Conservation (phyloP, 2,329 filamentous ascomycete species). For the Colletotrichum endophyticum region DNA sequence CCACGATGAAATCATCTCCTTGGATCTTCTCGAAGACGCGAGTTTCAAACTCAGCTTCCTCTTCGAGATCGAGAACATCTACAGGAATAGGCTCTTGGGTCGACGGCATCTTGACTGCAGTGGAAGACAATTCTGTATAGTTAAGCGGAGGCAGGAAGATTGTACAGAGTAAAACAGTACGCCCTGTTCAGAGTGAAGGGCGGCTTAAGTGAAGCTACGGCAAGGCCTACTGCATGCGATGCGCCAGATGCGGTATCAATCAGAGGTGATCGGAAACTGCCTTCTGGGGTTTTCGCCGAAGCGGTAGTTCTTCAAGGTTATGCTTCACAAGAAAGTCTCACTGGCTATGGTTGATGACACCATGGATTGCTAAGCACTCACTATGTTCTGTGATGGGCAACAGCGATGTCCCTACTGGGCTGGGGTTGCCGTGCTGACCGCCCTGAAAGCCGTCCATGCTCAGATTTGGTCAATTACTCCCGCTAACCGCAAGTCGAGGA, state of each 20-base stretch:
- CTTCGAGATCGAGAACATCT: not conserved
- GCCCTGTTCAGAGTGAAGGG: not conserved
- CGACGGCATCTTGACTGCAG: not conserved
- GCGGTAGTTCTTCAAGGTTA: too few relatives aligned
- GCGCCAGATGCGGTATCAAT: not conserved
- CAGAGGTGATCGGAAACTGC: not conserved
- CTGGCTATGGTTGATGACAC: too few relatives aligned
- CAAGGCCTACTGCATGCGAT: not conserved
- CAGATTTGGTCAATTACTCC: not conserved
- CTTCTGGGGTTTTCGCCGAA: not conserved
- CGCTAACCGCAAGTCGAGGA: not conserved
- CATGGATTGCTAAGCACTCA: not conserved
- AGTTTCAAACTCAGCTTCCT: not conserved
- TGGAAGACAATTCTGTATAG: accelerated
- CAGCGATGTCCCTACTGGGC: not conserved
- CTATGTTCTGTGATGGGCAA: not conserved
- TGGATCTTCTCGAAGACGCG: not conserved
- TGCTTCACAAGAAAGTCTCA: too few relatives aligned
- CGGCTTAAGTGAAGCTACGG: not conserved
- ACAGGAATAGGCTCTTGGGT: not conserved
- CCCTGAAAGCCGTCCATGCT: not conserved
- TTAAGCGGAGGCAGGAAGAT: not conserved
- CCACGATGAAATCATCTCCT: not conserved
- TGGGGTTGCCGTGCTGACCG: not conserved
- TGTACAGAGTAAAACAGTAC: accelerated